These are phyloP conservation scores for Tetradesmus obliquus DNA, from an alignment of 139 green algal genomes.

Conservation along the genomic window DNA sequence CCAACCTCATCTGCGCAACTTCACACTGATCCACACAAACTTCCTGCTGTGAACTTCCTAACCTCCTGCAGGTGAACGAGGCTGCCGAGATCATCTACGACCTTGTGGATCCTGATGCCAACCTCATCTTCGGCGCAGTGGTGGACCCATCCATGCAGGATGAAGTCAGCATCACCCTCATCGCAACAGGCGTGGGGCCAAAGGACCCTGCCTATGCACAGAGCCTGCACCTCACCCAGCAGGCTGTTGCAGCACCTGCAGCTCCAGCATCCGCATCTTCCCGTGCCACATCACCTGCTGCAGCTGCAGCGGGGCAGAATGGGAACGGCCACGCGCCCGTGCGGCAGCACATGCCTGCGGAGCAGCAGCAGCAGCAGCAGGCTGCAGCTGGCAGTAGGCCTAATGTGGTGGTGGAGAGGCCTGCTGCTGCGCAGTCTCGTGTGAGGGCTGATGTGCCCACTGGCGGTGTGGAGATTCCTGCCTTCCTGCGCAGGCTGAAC, in stretches of 20 bases:
- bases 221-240: background rate
- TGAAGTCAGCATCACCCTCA: constrained; percentile 91
- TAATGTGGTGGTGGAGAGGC: constrained; percentile 17
- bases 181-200: constrained; percentile 84
- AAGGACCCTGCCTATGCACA: background rate
- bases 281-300: background rate
- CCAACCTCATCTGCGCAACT: constrained; percentile 83
- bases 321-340: constrained; percentile 15
- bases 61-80: constrained; percentile 82
- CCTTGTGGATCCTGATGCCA: constrained; percentile 87
- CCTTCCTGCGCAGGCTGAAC: constrained; percentile 65
- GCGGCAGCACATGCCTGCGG: background rate
- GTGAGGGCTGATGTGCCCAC: constrained; percentile 33
- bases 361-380: constrained; percentile 5
- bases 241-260: constrained; percentile 13
- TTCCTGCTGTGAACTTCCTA: background rate
- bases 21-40: background rate
- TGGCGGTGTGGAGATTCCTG: constrained; percentile 75
- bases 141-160: constrained; percentile 68
- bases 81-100: constrained; percentile 95
- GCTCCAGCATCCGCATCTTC: background rate
- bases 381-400: background rate
- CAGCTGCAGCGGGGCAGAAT: constrained; percentile 12
- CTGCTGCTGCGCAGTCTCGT: background rate
- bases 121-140: constrained; percentile 95